These are phyloP conservation scores for Ephemerocybe angulata DNA, from an alignment of 768 basidiomycete genomes.

Conservation along the genomic window DNA sequence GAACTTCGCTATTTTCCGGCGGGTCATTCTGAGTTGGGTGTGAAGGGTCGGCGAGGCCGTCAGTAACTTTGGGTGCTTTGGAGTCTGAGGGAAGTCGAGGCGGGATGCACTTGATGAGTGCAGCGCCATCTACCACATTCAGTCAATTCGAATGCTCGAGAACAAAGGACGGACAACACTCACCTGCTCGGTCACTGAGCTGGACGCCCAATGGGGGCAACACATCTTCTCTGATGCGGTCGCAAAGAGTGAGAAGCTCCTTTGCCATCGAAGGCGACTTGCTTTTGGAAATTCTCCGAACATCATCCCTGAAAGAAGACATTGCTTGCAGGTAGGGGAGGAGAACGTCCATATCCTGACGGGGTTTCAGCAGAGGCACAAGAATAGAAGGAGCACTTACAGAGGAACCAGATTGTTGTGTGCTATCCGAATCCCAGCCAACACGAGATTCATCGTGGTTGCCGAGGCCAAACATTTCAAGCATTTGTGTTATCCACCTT, in stretches of 20 bases:
- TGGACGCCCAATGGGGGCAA: slow-evolving; percentile 93
- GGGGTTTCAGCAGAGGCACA: slow-evolving; percentile 5
- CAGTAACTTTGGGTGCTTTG: slow-evolving; percentile 58
- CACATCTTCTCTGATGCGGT: slow-evolving; percentile 86
- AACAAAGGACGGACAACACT: slow-evolving; percentile 14
- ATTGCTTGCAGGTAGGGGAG: slow-evolving; percentile 86
- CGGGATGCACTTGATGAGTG: slow-evolving; percentile 88
- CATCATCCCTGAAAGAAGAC: slow-evolving; percentile 88
- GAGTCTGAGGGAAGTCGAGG: slow-evolving; percentile 31
- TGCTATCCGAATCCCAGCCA: slow-evolving; percentile 73
- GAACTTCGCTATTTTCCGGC: slow-evolving; percentile 75
- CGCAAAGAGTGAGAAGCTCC: slow-evolving; percentile 83
- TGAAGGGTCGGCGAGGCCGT: background rate
- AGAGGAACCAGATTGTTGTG: slow-evolving; percentile 42
- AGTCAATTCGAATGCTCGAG: slow-evolving; percentile 9
- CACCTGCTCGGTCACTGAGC: slow-evolving; percentile 93
- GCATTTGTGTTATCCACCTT: slow-evolving; percentile 68
- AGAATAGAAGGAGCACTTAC: slow-evolving; percentile 32
- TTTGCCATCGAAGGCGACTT: slow-evolving; percentile 62
- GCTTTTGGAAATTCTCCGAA: slow-evolving; percentile 77
- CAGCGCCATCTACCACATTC: slow-evolving; percentile 71
- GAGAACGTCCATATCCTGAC: slow-evolving; percentile 75
- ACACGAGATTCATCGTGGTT: slow-evolving; percentile 64
- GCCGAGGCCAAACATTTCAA: slow-evolving; percentile 76
- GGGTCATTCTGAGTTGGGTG: background rate